A percentile compares a stretch with the other conserved stretches of the same genome.
These are phyloP conservation scores for Zygnema cylindricum DNA, from an alignment of 139 green algal species.

Conservation along the genomic window DNA sequence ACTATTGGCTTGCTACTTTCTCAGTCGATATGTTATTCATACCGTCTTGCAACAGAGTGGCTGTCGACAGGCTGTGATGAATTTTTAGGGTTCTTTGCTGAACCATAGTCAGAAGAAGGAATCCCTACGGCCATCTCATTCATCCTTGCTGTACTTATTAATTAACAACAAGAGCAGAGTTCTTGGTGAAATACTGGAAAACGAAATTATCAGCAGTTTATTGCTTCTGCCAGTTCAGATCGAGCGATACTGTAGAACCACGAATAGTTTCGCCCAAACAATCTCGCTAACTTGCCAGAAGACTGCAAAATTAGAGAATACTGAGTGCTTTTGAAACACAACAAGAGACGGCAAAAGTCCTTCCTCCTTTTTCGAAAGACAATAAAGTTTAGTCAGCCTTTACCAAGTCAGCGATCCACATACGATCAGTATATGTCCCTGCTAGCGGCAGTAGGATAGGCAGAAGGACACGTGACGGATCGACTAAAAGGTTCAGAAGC, in stretches of 20 bases:
- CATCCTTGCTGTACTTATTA: neutral
- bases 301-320: neutral
- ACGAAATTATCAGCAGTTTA: too few relatives aligned
- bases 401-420: too few relatives aligned
- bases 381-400: too few relatives aligned
- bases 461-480: too few relatives aligned
- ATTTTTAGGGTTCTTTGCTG: slow-evolving; percentile 16
- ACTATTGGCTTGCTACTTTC: neutral
- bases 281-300: neutral
- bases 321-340: too few relatives aligned
- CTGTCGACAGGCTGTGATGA: slow-evolving; percentile 24
- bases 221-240: neutral
- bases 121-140: neutral
- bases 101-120: neutral
- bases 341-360: too few relatives aligned
- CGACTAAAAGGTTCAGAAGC: too few relatives aligned
- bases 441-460: too few relatives aligned
- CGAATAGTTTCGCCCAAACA: neutral
- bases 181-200: too few relatives aligned
- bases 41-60: slow-evolving; percentile 40
- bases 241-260: neutral
- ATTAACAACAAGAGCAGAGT: neutral
- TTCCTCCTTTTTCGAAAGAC: too few relatives aligned
- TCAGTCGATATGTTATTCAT: neutral
- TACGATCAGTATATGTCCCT: too few relatives aligned